Conservation (phyloP, 805 yeast genomes). For the Candida sphagnicola region DNA sequence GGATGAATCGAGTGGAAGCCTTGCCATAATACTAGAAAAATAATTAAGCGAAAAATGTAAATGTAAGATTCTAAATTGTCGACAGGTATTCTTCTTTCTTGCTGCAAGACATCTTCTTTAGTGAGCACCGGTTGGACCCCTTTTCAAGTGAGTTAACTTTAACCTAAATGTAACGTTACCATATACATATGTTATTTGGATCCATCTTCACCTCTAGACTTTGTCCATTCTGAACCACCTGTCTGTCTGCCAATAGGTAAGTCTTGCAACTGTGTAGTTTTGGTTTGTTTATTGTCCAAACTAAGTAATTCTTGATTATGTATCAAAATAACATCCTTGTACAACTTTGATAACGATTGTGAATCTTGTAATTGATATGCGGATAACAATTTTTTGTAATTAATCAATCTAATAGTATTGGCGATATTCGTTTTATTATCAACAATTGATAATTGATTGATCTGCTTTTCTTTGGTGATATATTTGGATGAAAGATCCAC, state of each 20-base stretch:
- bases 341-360: conserved; percentile 16
- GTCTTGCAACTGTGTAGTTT: conserved; percentile 15
- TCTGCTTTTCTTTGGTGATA: conserved; percentile 35
- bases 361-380: conserved; percentile 16
- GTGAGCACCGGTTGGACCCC: no score
- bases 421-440: conserved; percentile 8
- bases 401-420: conserved; percentile 10
- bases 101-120: no score
- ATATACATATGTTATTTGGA: background rate
- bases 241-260: conserved; percentile 59
- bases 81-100: no score
- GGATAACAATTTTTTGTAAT: conserved; percentile 16
- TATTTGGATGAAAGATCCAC: conserved; percentile 71
- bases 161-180: no score
- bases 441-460: conserved; percentile 12
- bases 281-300: conserved; percentile 11
- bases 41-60: no score
- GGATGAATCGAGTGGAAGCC: no score
- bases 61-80: no score
- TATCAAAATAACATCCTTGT: conserved; percentile 31
- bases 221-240: conserved; percentile 75
- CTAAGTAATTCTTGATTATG: conserved; percentile 26
- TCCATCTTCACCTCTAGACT: conserved; percentile 77
- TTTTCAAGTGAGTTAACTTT: no score
- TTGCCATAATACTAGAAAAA: no score